These are phyloP conservation scores for Hypoxylon fuscum DNA, from an alignment of 495 filamentous ascomycete genomes.

Conservation along the genomic window DNA sequence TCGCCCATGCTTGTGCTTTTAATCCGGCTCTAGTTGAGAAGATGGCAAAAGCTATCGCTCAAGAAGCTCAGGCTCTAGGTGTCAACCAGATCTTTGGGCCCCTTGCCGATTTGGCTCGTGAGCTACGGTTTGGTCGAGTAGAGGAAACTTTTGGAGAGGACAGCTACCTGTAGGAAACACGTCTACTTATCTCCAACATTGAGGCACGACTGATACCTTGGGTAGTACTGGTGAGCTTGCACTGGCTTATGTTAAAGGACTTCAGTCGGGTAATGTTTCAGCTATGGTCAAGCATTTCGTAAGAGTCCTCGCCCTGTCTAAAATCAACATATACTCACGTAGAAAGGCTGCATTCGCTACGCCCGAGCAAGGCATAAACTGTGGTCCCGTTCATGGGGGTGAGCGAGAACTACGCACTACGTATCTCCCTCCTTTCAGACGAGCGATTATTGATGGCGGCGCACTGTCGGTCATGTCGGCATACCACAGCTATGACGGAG, in stretches of 20 bases:
- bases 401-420: constrained; percentile 73
- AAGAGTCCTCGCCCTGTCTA: constrained; percentile 4
- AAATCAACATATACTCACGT: constrained; percentile 2
- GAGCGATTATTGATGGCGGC: constrained; percentile 72
- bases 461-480: constrained; percentile 73
- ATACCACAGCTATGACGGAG: constrained; percentile 75
- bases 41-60: constrained; percentile 68
- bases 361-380: constrained; percentile 76
- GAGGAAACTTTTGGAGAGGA: constrained; percentile 77
- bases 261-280: constrained; percentile 70
- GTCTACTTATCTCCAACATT: not conserved
- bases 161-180: constrained; percentile 58
- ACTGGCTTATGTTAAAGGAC: constrained; percentile 66
- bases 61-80: constrained; percentile 69
- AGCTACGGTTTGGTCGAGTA: constrained; percentile 73
- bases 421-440: constrained; percentile 71
- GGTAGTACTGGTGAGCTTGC: constrained; percentile 60
- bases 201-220: not conserved
- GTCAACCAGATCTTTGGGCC: constrained; percentile 76
- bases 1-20: constrained; percentile 72
- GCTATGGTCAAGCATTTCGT: constrained; percentile 76
- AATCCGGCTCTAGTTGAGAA: constrained; percentile 66
- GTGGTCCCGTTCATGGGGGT: constrained; percentile 73
- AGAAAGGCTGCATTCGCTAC: constrained; percentile 62
- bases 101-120: constrained; percentile 71